Evolutionary conservation across 345 rosid genomes (phyloP).

Genomic region (Hibiscus tridactylites): DNA sequence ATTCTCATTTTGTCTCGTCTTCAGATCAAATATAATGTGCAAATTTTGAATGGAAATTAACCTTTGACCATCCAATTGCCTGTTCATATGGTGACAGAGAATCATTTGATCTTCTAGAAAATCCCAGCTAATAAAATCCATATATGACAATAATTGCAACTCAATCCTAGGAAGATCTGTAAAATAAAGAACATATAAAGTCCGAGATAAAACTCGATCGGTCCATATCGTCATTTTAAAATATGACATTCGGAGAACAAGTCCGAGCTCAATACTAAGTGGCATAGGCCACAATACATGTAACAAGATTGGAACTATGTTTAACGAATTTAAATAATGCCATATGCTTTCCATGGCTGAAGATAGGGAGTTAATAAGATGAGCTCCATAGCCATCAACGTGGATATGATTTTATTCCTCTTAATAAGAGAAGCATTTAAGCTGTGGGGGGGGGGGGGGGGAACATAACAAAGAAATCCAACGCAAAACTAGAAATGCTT

Average conservation of each 20-base stretch:
- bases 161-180: neutral
- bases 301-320: neutral
- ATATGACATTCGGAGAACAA: too few species aligned
- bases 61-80: neutral
- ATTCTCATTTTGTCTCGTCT: neutral
- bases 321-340: neutral
- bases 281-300: neutral
- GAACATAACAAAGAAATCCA: neutral
- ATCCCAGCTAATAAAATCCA: too few species aligned
- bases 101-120: too few species aligned
- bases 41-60: neutral
- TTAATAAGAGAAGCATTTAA: slow-evolving; percentile 4
- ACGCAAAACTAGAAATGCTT: slow-evolving; percentile 20
- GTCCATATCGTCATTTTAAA: neutral
- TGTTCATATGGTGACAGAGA: neutral
- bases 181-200: neutral
- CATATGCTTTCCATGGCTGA: neutral
- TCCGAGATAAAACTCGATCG: neutral
- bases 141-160: neutral
- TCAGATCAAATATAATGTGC: neutral
- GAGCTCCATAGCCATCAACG: neutral
- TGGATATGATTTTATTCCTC: slow-evolving; percentile 4
- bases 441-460: too few species aligned
- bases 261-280: neutral
- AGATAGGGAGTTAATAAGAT: neutral